These are phyloP conservation scores for Umbelopsis isabellina DNA, from an alignment of 192 early-diverging fungal genomes.

Conservation along the genomic window DNA sequence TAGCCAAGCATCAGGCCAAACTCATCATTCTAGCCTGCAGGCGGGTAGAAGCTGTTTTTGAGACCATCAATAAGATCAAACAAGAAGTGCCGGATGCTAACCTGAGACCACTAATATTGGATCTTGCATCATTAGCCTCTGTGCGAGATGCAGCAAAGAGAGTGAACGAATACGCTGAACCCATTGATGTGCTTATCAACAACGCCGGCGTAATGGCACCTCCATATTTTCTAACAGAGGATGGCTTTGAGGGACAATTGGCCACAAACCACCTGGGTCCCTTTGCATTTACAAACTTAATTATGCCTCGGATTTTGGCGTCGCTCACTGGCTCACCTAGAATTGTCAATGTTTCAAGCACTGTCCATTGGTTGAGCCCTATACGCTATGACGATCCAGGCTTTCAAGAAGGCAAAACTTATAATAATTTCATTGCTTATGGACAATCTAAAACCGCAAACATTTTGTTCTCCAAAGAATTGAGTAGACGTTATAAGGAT, in stretches of 20 bases:
- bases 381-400: slow-evolving; percentile 24
- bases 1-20: slow-evolving; percentile 24
- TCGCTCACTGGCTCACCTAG: slow-evolving; percentile 7
- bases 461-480: slow-evolving; percentile 48
- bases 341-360: slow-evolving; percentile 12
- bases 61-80: slow-evolving; percentile 15
- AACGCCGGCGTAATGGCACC: slow-evolving; percentile 54
- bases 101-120: background rate
- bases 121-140: slow-evolving; percentile 15
- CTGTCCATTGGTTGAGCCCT: slow-evolving; percentile 6
- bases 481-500: slow-evolving; percentile 12
- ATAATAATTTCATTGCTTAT: slow-evolving; percentile 18
- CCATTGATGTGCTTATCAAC: slow-evolving; percentile 9
- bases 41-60: slow-evolving; percentile 20
- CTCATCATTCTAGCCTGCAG: slow-evolving; percentile 24
- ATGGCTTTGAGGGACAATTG: slow-evolving; percentile 69
- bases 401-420: background rate
- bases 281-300: slow-evolving; percentile 42
- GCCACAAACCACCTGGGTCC: slow-evolving; percentile 68
- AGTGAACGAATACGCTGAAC: slow-evolving; percentile 4
- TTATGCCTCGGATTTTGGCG: slow-evolving; percentile 23
- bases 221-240: slow-evolving; percentile 52
- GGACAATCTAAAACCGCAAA: slow-evolving; percentile 56
- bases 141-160: slow-evolving; percentile 19
- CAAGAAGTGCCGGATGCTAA: background rate